These are phyloP conservation scores for Komagataella pastoris DNA, from an alignment of 805 yeast genomes.

Conservation along the genomic window DNA sequence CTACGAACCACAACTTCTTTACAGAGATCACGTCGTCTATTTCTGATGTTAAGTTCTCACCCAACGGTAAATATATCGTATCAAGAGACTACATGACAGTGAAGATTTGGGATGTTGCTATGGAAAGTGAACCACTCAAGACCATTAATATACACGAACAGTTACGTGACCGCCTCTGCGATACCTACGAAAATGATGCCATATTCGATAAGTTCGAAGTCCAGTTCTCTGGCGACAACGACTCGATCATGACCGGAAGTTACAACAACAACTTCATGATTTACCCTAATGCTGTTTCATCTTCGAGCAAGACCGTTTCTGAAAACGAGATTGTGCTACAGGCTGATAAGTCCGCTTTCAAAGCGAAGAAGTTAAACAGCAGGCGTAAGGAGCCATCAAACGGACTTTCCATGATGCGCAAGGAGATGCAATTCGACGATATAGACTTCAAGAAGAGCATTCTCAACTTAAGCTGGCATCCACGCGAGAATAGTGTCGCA, in stretches of 20 bases:
- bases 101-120: constrained; percentile 94
- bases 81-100: constrained; percentile 95
- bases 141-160: constrained; percentile 95
- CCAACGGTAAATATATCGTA: constrained; percentile 91
- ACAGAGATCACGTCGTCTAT: constrained; percentile 94
- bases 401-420: constrained; percentile 27
- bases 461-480: constrained; percentile 97
- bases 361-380: constrained; percentile 53
- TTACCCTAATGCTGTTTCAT: constrained; percentile 67
- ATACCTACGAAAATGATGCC: constrained; percentile 96
- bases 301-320: constrained; percentile 13
- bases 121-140: constrained; percentile 91
- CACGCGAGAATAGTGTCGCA: constrained; percentile 90
- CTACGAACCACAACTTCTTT: constrained; percentile 86
- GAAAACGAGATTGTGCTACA: constrained; percentile 70
- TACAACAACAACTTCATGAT: constrained; percentile 96
- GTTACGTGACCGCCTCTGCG: constrained; percentile 84
- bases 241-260: constrained; percentile 90
- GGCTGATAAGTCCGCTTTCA: constrained; percentile 96
- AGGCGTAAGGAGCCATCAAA: constrained; percentile 18
- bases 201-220: constrained; percentile 98
- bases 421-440: constrained; percentile 59
- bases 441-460: constrained; percentile 93
- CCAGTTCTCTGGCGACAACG: constrained; percentile 85
- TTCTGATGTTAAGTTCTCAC: constrained; percentile 84